Evolutionary conservation across 371 early-diverging fungal genomes (phyloP), one percentile per base, ranked within the genome.

Genomic region (Thermomucor indicae-seudaticae): DNA sequence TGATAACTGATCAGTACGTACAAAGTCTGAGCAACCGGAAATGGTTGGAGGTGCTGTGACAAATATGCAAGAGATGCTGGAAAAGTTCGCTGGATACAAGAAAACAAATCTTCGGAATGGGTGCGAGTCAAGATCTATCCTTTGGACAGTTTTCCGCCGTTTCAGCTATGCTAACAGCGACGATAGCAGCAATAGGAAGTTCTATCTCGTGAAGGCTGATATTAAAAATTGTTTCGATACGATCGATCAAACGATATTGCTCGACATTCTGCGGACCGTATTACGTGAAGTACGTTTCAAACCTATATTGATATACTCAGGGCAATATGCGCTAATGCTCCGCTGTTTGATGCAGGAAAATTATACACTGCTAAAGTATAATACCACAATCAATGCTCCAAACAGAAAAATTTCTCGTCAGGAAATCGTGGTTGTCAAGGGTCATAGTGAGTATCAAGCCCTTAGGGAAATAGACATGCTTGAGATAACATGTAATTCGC

Each of bases 131-230:
- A n/a, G n/a, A n/a, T n/a, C n/a, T n/a, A n/a, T n/a, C n/a, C n/a
- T n/a, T n/a, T n/a, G n/a, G n/a, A n/a, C n/a, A n/a, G n/a, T n/a
- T n/a, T n/a, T n/a, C n/a, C n/a, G n/a, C n/a, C n/a, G n/a, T n/a
- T n/a, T n/a, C n/a, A n/a, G n/a, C 2, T 17, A 27, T 40, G 27
- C 30, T 6, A 14, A 27, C 16, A 20, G 49, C 43, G 20, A 40
- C 34, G 7, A 19, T 11, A 28, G 24, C 14, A n/a, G n/a, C n/a
- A n/a, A n/a, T 24, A 49, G 39, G 8, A 43, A 52, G n/a, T 60
- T 60, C 4, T 95, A 84, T 43, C 84, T 92, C 64, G 89, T 83
- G 46, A 95, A 95, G 54, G 76, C 90, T 11, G 96, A 95, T 57
- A 81, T 94, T 24, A 64, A 65, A 23, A 65, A 64, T 27, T 85